These are phyloP conservation scores for Pseudogymnoascus sp. DNA, from an alignment of 2,329 filamentous ascomycete species.

Conservation along the genomic window DNA sequence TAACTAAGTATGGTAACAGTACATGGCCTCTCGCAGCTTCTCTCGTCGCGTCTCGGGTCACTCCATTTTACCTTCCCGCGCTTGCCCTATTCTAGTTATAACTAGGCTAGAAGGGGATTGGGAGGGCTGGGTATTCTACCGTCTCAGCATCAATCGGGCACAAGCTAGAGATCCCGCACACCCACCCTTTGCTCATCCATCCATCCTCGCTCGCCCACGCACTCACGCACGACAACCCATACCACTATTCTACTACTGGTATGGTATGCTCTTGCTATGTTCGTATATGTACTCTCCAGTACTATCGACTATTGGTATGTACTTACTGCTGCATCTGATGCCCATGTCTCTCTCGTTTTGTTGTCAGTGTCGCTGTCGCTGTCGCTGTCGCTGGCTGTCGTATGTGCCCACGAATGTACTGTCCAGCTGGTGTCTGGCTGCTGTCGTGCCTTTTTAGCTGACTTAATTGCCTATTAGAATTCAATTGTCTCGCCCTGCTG, in stretches of 20 bases:
- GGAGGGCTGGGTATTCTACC: neutral
- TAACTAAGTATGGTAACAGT: neutral
- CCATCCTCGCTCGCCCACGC: neutral
- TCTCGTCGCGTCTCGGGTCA: neutral
- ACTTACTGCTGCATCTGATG: neutral
- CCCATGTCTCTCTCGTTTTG: neutral
- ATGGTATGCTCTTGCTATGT: no score
- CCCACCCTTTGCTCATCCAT: neutral
- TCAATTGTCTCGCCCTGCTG: neutral
- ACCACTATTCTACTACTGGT: no score
- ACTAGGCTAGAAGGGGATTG: neutral
- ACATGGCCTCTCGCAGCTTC: neutral
- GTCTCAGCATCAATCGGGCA: neutral
- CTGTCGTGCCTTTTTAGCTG: neutral
- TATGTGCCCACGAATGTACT: neutral
- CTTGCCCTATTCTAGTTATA: neutral
- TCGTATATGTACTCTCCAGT: neutral
- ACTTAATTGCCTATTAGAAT: neutral
- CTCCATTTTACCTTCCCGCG: neutral
- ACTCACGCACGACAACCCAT: neutral
- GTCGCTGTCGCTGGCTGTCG: neutral
- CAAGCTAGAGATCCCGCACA: neutral
- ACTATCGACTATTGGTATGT: neutral
- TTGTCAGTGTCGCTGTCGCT: neutral
- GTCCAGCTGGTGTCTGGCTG: neutral